Evolutionary conservation across 2,329 filamentous ascomycete genomes (phyloP).

Genomic region (Phoma herbarum): DNA sequence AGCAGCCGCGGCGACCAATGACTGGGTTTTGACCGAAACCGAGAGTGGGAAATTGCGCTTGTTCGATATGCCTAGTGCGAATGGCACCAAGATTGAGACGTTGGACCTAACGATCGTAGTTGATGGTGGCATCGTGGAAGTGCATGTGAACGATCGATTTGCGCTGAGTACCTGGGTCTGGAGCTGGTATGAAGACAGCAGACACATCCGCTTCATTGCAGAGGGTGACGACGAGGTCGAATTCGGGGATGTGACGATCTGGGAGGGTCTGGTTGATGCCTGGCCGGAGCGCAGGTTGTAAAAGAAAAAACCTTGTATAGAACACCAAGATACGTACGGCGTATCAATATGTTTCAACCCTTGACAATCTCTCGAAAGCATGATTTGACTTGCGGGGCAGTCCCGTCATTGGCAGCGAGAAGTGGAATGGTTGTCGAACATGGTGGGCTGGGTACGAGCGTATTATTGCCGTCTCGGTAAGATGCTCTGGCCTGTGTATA

Average conservation of each 20-base stretch:
- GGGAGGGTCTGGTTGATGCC: constrained; percentile 31
- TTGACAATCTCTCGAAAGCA: too few species aligned
- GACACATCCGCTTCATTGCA: constrained; percentile 30
- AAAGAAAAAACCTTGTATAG: neutral
- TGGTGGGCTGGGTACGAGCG: too few species aligned
- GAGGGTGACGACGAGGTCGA: constrained; percentile 29
- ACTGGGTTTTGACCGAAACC: constrained; percentile 50
- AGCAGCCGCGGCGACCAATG: constrained; percentile 52
- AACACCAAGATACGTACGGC: neutral
- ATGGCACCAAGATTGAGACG: constrained; percentile 46
- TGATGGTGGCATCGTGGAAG: constrained; percentile 47
- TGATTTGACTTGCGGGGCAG: too few species aligned
- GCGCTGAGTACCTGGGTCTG: constrained; percentile 56
- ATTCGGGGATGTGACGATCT: constrained; percentile 36
- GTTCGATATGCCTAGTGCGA: constrained; percentile 50
- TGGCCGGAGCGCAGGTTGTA: constrained; percentile 8
- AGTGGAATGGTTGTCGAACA: too few species aligned
- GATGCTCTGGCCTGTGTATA: too few species aligned
- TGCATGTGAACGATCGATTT: constrained; percentile 56
- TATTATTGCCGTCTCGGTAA: too few species aligned
- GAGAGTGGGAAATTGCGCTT: constrained; percentile 53
- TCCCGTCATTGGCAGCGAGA: too few species aligned
- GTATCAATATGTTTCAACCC: neutral
- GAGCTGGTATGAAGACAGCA: constrained; percentile 42
- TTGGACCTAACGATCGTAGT: constrained; percentile 55